phyloP scores from a whole-genome alignment of 2,329 filamentous ascomycete species.

The Beauveria scarabaeidicola region DNA sequence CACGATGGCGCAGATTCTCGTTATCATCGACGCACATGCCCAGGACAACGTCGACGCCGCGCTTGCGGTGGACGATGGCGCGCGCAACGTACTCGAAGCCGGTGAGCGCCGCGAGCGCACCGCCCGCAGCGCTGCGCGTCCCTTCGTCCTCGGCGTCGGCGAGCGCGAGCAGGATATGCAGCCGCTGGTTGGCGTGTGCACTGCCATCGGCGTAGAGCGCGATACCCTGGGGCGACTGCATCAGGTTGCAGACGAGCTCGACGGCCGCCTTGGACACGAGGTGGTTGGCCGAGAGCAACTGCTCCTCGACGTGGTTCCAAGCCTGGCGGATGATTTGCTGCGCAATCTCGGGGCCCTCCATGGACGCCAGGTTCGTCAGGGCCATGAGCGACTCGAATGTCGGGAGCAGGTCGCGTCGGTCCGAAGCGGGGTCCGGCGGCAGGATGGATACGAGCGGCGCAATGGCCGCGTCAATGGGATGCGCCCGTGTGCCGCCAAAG shows the following conservation, averaged over 20 bases:
- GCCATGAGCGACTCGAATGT: slow-evolving; percentile 87
- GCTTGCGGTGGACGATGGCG: slow-evolving; percentile 60
- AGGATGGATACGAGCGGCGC: slow-evolving; percentile 72
- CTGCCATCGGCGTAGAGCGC: slow-evolving; percentile 60
- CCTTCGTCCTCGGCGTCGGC: slow-evolving; percentile 75
- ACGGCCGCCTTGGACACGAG: slow-evolving; percentile 75
- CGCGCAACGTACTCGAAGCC: slow-evolving; percentile 67
- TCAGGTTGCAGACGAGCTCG: slow-evolving; percentile 87
- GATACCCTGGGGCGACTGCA: slow-evolving; percentile 58
- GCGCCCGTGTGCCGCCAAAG: slow-evolving; percentile 69
- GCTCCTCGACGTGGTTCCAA: slow-evolving; percentile 73
- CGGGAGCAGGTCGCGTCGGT: slow-evolving; percentile 71
- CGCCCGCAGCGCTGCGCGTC: slow-evolving; percentile 77
- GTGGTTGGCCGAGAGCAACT: slow-evolving; percentile 66
- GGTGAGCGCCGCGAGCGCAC: slow-evolving; percentile 77
- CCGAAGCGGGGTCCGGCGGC: slow-evolving; percentile 50
- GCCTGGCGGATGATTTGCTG: slow-evolving; percentile 63
- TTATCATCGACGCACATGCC: slow-evolving; percentile 66
- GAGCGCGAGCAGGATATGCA: slow-evolving; percentile 80
- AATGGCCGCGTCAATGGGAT: slow-evolving; percentile 70
- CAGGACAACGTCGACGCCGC: slow-evolving; percentile 72
- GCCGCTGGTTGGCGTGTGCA: slow-evolving; percentile 58
- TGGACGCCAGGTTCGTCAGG: slow-evolving; percentile 85
- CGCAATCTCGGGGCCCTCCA: slow-evolving; percentile 57
- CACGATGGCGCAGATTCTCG: slow-evolving; percentile 62